Evolutionary conservation across 192 early-diverging fungal species (phyloP).

Genomic region (Umbelopsis vinacea): DNA sequence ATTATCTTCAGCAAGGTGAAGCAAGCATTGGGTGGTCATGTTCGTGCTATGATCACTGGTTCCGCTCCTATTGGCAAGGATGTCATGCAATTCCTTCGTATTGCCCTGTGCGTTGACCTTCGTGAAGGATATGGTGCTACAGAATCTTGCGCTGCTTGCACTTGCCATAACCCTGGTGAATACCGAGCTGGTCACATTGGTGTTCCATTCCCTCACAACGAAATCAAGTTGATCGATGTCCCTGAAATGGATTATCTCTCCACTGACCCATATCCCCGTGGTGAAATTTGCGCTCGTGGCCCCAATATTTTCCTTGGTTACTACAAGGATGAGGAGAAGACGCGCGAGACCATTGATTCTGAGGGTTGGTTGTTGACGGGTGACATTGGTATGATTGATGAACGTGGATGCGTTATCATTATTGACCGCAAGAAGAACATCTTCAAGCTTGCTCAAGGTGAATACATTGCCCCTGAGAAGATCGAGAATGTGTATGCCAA

Average conservation of each 20-base stretch:
- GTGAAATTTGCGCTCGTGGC: constrained; percentile 89
- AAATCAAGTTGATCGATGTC: constrained; percentile 89
- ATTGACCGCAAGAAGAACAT: constrained; percentile 88
- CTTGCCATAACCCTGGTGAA: constrained; percentile 61
- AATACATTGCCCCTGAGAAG: constrained; percentile 85
- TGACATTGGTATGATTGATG: constrained; percentile 79
- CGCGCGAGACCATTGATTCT: constrained; percentile 70
- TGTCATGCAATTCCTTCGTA: constrained; percentile 78
- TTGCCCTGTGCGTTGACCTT: constrained; percentile 78
- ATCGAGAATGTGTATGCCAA: constrained; percentile 73
- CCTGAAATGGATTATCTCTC: constrained; percentile 87
- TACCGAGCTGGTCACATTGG: constrained; percentile 80
- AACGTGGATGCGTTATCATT: constrained; percentile 69
- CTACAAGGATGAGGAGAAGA: constrained; percentile 77
- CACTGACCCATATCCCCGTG: constrained; percentile 82
- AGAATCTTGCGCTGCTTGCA: constrained; percentile 67
- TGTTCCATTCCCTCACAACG: constrained; percentile 62
- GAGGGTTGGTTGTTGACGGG: constrained; percentile 91
- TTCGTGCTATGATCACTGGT: constrained; percentile 80
- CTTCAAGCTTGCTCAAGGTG: constrained; percentile 63
- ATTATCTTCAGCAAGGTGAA: constrained; percentile 80
- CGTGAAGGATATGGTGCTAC: constrained; percentile 91
- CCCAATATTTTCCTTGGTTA: constrained; percentile 76
- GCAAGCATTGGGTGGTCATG: constrained; percentile 80
- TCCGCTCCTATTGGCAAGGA: constrained; percentile 87